A percentile compares a stretch with the other conserved stretches of the same genome.
phyloP scores from a whole-genome alignment of 345 rosid species.

The Citropsis articulata region DNA sequence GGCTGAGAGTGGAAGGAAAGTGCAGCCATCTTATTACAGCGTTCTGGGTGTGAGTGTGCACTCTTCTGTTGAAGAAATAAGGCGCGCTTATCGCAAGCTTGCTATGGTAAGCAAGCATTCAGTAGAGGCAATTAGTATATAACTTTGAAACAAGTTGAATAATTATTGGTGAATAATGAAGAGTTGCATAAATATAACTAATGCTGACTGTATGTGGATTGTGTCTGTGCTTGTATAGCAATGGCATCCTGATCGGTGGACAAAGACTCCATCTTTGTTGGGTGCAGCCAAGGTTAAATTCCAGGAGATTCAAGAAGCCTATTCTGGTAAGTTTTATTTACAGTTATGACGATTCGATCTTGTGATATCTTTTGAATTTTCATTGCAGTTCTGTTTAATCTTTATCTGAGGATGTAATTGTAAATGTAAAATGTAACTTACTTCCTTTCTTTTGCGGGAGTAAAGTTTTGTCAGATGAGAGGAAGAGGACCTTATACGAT shows the following conservation, averaged over 20 bases:
- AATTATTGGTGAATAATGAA: background rate
- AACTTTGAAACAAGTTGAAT: too few species aligned
- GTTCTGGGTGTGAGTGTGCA: slow-evolving; percentile 41
- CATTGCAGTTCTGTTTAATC: background rate
- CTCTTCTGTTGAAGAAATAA: slow-evolving; percentile 44
- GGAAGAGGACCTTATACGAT: slow-evolving; percentile 49
- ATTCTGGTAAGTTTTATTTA: slow-evolving; percentile 34
- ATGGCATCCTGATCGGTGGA: slow-evolving; percentile 71
- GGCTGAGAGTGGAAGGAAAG: background rate
- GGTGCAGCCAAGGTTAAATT: slow-evolving; percentile 48
- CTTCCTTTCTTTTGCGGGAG: background rate
- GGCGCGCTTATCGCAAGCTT: slow-evolving; percentile 54
- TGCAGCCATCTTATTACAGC: slow-evolving; percentile 33
- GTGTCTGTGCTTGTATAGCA: slow-evolving; percentile 26
- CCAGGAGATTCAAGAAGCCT: slow-evolving; percentile 63
- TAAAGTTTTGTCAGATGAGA: slow-evolving; percentile 49
- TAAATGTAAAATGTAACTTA: background rate
- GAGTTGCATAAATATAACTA: background rate
- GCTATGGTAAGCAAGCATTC: slow-evolving; percentile 43
- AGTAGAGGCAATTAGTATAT: too few species aligned
- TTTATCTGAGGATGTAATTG: too few species aligned
- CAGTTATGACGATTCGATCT: background rate
- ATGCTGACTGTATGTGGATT: background rate
- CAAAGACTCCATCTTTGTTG: slow-evolving; percentile 37
- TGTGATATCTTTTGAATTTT: background rate